These are phyloP conservation scores for Ceratocystis smalleyi DNA, from an alignment of 2,329 filamentous ascomycete species.

Conservation along the genomic window DNA sequence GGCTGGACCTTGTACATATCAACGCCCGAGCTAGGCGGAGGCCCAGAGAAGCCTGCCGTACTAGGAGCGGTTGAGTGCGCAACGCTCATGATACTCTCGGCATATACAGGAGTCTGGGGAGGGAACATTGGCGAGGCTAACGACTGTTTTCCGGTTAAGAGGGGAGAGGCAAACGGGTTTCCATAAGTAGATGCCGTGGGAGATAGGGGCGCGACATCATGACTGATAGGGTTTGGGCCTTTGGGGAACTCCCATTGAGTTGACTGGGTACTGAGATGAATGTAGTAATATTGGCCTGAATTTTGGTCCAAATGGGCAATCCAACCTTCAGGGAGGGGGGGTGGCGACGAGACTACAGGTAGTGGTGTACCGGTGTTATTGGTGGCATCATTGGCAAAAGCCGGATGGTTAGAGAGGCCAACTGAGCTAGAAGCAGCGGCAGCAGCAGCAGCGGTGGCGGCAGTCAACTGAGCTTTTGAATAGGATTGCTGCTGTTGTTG, in stretches of 20 bases:
- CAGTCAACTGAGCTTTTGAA: constrained; percentile 16
- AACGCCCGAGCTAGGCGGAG: constrained; percentile 75
- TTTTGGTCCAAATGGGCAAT: constrained; percentile 91
- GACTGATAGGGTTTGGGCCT: constrained; percentile 73
- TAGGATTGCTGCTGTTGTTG: constrained; percentile 8
- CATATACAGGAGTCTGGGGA: constrained; percentile 68
- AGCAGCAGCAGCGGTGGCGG: constrained; percentile 29
- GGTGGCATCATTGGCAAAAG: constrained; percentile 63
- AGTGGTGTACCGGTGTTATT: constrained; percentile 12
- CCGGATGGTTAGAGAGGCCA: constrained; percentile 59
- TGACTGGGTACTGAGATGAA: constrained; percentile 83
- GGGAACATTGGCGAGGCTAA: constrained; percentile 70
- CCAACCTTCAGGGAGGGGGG: constrained; percentile 92
- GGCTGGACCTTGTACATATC: constrained; percentile 88
- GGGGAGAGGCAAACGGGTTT: constrained; percentile 55
- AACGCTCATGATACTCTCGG: constrained; percentile 73
- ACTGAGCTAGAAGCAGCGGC: constrained; percentile 32
- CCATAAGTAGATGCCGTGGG: constrained; percentile 64
- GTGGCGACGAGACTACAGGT: constrained; percentile 53
- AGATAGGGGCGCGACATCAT: constrained; percentile 69
- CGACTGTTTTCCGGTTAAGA: constrained; percentile 35
- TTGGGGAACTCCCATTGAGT: constrained; percentile 99
- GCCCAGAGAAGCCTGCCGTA: constrained; percentile 68
- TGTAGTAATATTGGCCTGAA: constrained; percentile 97
- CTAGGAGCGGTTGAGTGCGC: constrained; percentile 58